phyloP scores from a whole-genome alignment of 73 alveolate species.

The Paramecium sonneborni region DNA sequence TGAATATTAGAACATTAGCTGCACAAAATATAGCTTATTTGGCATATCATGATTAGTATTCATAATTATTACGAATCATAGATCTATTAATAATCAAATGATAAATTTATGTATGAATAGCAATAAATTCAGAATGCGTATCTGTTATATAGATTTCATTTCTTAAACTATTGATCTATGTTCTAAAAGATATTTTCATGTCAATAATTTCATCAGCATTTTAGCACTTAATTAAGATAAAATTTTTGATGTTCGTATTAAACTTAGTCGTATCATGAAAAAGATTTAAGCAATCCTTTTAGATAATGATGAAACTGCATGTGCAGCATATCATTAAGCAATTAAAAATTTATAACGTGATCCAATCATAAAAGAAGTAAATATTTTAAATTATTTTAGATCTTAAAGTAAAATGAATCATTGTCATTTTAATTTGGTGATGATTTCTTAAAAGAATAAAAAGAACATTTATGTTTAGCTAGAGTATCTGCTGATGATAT shows the following conservation, averaged over 20 bases:
- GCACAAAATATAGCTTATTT: background rate
- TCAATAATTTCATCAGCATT: background rate
- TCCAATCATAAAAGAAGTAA: background rate
- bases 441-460: background rate
- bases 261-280: background rate
- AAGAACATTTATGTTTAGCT: background rate
- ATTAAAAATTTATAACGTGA: background rate
- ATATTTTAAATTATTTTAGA: background rate
- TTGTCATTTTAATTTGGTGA: background rate
- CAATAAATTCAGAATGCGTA: background rate
- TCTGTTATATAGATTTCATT: background rate
- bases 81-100: background rate
- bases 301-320: conserved; percentile 15
- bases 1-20: background rate
- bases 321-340: background rate
- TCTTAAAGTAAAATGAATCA: background rate
- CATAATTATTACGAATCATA: background rate
- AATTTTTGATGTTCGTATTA: conserved; percentile 23
- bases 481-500: conserved; percentile 18
- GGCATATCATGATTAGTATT: background rate
- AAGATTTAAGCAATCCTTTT: background rate
- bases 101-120: background rate
- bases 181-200: background rate
- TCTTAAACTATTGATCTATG: background rate
- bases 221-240: background rate